These are phyloP conservation scores for Kockiozyma suomiensis DNA, from an alignment of 805 yeast genomes.

Conservation along the genomic window DNA sequence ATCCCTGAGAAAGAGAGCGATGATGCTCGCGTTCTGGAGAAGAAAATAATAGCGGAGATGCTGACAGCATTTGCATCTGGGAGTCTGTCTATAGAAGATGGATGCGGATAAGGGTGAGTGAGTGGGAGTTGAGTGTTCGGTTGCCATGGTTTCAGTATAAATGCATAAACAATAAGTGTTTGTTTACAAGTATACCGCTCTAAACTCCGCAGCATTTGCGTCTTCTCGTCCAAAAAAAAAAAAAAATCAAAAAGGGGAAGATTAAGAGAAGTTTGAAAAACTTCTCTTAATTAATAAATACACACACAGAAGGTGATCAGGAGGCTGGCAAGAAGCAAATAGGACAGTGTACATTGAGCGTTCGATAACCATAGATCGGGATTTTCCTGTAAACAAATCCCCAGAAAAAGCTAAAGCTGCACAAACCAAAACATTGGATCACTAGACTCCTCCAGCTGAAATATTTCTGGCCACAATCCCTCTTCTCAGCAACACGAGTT, in stretches of 20 bases:
- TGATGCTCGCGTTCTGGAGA: neutral
- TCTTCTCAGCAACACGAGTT: no score
- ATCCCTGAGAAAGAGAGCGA: neutral
- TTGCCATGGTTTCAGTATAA: slow-evolving; percentile 11
- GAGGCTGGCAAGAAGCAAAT: no score
- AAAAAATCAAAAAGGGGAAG: no score
- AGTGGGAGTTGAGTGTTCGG: neutral
- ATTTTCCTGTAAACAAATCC: neutral
- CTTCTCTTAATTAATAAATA: no score
- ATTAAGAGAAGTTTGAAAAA: no score
- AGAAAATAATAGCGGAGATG: neutral
- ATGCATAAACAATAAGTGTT: neutral
- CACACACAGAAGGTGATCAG: no score
- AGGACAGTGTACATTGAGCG: no score
- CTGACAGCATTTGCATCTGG: neutral
- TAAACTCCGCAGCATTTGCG: neutral
- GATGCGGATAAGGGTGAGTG: neutral
- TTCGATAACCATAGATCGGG: neutral
- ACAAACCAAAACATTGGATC: no score
- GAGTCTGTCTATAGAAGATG: no score
- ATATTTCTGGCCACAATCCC: no score
- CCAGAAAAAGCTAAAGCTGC: neutral
- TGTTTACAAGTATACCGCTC: slow-evolving; percentile 1
- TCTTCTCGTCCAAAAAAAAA: neutral
- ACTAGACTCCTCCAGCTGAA: no score